These are phyloP conservation scores for Cryptococcus neoformans DNA, from an alignment of 1,284 basidiomycete genomes.

Conservation along the genomic window DNA sequence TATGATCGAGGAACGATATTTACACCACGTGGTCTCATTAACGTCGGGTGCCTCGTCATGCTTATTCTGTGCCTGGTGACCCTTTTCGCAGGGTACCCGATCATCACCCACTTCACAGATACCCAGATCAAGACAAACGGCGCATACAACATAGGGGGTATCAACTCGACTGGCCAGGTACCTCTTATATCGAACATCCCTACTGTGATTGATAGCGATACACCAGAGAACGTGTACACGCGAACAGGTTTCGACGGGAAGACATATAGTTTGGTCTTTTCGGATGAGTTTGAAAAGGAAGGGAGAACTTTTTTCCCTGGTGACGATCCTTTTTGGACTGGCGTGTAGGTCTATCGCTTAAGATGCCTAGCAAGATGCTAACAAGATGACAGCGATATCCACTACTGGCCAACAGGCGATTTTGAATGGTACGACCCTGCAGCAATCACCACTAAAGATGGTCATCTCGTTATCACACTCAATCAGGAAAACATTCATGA, in stretches of 20 bases:
- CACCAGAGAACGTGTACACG: slow-evolving; percentile 58
- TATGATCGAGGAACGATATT: slow-evolving; percentile 59
- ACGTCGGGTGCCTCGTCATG: slow-evolving; percentile 69
- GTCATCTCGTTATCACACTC: slow-evolving; percentile 78
- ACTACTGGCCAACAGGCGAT: slow-evolving; percentile 50
- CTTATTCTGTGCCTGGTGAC: slow-evolving; percentile 61
- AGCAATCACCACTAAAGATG: slow-evolving; percentile 72
- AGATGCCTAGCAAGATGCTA: no score
- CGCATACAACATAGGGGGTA: slow-evolving; percentile 66
- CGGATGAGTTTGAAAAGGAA: slow-evolving; percentile 80
- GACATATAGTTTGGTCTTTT: slow-evolving; percentile 68
- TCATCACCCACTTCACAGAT: slow-evolving; percentile 46
- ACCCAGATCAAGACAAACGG: slow-evolving; percentile 43
- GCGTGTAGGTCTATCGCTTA: slow-evolving; percentile 18
- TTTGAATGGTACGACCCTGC: slow-evolving; percentile 65
- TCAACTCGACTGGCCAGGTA: slow-evolving; percentile 69
- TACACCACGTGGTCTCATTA: slow-evolving; percentile 66
- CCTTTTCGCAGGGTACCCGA: slow-evolving; percentile 60
- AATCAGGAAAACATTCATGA: slow-evolving; percentile 64
- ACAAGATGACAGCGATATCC: slow-evolving; percentile 33
- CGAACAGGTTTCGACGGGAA: slow-evolving; percentile 65
- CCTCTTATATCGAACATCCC: slow-evolving; percentile 58
- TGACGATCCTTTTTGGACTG: slow-evolving; percentile 54
- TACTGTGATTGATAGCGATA: slow-evolving; percentile 63
- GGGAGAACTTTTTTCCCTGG: slow-evolving; percentile 55